Evolutionary conservation across 2,329 filamentous ascomycete species (phyloP).

Genomic region (Ophiostoma sp.): DNA sequence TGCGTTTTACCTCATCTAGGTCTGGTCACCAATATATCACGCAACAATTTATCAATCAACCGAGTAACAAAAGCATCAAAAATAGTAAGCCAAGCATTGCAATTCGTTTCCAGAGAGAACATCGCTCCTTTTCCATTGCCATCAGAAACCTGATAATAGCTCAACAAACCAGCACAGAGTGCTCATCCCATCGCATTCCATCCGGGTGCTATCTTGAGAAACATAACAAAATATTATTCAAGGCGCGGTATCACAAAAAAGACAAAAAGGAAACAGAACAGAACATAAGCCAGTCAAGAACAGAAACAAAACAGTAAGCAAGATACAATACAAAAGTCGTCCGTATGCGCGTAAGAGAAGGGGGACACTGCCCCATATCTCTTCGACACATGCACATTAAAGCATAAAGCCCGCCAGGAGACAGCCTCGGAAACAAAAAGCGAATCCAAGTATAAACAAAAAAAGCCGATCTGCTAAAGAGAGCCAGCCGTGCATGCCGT

Average conservation of each 20-base stretch:
- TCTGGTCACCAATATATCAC: neutral
- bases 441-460: constrained; percentile 7
- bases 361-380: neutral
- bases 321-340: constrained; percentile 10
- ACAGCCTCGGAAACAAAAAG: constrained; percentile 13
- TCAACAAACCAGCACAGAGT: neutral
- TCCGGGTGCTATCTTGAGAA: neutral
- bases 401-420: constrained; percentile 7
- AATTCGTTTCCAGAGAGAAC: neutral
- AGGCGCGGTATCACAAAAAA: constrained; percentile 22
- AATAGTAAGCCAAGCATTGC: neutral
- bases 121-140: neutral
- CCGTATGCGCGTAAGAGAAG: constrained; percentile 2
- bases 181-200: too few species aligned
- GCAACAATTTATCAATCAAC: neutral
- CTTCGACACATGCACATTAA: constrained; percentile 12
- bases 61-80: neutral
- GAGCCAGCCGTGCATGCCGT: too few species aligned
- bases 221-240: constrained; percentile 13
- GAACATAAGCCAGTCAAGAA: constrained; percentile 2
- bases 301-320: constrained; percentile 17
- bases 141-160: neutral
- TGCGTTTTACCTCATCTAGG: neutral
- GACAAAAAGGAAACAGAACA: neutral
- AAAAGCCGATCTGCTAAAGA: neutral